Base-by-base conservation (phyloP, 2,329 filamentous ascomycete species). In the Stachybotrys elegans region DNA sequence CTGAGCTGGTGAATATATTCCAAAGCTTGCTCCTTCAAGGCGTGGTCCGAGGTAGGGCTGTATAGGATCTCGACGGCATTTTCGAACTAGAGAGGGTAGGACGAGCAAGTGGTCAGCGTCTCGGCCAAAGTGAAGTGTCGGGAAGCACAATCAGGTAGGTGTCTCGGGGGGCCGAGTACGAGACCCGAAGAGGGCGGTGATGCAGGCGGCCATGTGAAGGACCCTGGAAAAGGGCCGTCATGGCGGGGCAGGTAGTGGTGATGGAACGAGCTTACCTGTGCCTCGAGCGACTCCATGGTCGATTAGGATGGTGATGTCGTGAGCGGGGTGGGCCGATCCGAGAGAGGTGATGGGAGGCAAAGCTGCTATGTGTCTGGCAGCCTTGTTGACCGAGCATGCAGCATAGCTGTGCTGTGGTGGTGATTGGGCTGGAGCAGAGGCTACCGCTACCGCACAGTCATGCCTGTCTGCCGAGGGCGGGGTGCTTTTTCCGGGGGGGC, bases 11-110 rank as follows among this genome's bases (percentile, higher is more conserved):
- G 76, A 42, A 87, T 75, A 65, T 87, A 94, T 43, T 89, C 81
- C 63, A 88, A 86, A 53, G 92, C 91, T 72, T 95, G 90, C 48
- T 72, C 69, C 69, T 92, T 90, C 60, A 94, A 76, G 53, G 74
- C 69, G 58, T 79, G 82, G 66, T 91, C 82, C 57, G 89, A 86
- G 57, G 78, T 70, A 47, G 88, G 88, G 68, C 92, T 84, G 73
- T 84, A 93, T 67, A 89, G 88, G 71, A 97, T 94, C 67, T 93
- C 83, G 71, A 97, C 93, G 68, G 93, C 93, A 72, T 88, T 92
- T 71, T 93, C 87, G 67, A 96, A 84, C 88, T 96, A 60, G 20
- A n/a, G n/a, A n/a, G n/a, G n/a, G n/a, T n/a, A n/a, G n/a, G n/a
- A n/a, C n/a, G n/a, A n/a, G n/a, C n/a, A n/a, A n/a, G n/a, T n/a